These are phyloP conservation scores for Metschnikowia shivogae DNA, from an alignment of 805 yeast genomes.

Conservation along the genomic window DNA sequence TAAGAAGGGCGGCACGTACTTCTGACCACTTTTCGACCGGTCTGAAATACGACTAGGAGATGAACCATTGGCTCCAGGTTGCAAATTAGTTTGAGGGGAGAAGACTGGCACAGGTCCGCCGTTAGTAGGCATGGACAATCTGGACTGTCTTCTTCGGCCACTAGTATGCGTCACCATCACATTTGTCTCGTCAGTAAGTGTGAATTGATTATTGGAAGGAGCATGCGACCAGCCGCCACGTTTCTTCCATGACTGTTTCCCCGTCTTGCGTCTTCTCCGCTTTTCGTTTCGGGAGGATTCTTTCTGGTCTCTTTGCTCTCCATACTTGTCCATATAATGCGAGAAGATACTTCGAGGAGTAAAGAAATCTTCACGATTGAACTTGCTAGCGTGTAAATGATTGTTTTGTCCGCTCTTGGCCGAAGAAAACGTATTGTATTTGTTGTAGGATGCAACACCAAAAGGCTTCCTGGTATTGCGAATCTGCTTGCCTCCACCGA, in stretches of 20 bases:
- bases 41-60: background rate
- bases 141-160: constrained; percentile 6
- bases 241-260: constrained; percentile 29
- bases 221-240: constrained; percentile 5
- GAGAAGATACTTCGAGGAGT: constrained; percentile 73
- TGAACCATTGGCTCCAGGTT: background rate
- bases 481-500: constrained; percentile 27
- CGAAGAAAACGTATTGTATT: constrained; percentile 10
- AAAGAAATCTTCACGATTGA: constrained; percentile 67
- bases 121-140: background rate
- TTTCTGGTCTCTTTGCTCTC: constrained; percentile 36
- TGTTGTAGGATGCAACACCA: constrained; percentile 58
- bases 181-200: background rate
- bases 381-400: constrained; percentile 22
- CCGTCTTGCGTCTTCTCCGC: constrained; percentile 18
- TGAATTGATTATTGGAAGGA: background rate
- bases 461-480: constrained; percentile 54
- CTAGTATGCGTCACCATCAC: constrained; percentile 4
- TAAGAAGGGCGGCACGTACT: constrained; percentile 41
- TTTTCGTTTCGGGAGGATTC: constrained; percentile 9
- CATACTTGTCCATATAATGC: constrained; percentile 64
- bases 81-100: background rate
- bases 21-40: constrained; percentile 20
- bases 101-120: background rate
- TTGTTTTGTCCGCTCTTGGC: constrained; percentile 7